These are phyloP conservation scores for Rhodamnia argentea DNA, from an alignment of 345 rosid species.

Conservation along the genomic window DNA sequence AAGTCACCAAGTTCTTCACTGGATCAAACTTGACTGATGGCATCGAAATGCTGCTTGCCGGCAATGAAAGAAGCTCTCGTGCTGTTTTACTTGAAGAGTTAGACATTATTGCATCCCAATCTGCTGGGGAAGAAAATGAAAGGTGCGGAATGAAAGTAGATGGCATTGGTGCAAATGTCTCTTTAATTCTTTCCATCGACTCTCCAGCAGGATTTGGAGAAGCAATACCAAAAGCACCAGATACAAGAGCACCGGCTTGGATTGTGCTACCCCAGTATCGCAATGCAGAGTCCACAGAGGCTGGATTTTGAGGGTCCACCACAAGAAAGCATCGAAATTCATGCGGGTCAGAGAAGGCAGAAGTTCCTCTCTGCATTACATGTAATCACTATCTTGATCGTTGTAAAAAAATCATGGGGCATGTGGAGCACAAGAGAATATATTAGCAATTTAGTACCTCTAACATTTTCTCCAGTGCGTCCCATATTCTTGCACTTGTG, in stretches of 20 bases:
- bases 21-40: slow-evolving; percentile 50
- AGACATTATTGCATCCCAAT: slow-evolving; percentile 47
- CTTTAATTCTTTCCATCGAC: slow-evolving; percentile 19
- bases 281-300: slow-evolving; percentile 54
- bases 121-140: slow-evolving; percentile 19
- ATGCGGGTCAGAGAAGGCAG: slow-evolving; percentile 32
- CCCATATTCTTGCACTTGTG: slow-evolving; percentile 67
- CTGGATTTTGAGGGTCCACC: slow-evolving; percentile 53
- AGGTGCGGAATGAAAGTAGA: slow-evolving; percentile 46
- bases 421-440: neutral
- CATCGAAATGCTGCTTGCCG: slow-evolving; percentile 11
- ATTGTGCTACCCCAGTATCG: slow-evolving; percentile 79
- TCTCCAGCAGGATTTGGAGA: slow-evolving; percentile 15
- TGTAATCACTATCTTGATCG: neutral
- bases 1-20: slow-evolving; percentile 44
- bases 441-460: slow-evolving; percentile 34
- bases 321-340: slow-evolving; percentile 53
- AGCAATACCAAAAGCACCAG: slow-evolving; percentile 48
- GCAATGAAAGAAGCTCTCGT: slow-evolving; percentile 36
- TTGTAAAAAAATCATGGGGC: neutral
- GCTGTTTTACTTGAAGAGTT: slow-evolving; percentile 28
- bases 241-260: slow-evolving; percentile 68
- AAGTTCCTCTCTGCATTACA: slow-evolving; percentile 47
- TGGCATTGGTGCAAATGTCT: slow-evolving; percentile 50
- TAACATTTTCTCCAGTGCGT: slow-evolving; percentile 45